phyloP scores from a whole-genome alignment of 495 filamentous ascomycete genomes.

The Xylaria scruposa region DNA sequence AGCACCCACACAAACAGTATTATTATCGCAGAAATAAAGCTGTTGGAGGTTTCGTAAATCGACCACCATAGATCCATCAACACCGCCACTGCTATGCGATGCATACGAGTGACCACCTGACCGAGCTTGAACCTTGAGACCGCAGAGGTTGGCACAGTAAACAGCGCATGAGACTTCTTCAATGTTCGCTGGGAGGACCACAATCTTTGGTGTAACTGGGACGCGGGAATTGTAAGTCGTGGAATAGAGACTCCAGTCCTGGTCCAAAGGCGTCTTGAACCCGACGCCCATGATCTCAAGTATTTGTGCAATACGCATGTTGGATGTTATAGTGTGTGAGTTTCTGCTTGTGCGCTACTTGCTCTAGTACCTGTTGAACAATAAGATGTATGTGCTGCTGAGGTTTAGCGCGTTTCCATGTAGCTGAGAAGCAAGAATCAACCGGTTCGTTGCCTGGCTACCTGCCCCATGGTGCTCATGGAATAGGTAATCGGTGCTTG shows the following conservation, averaged over 20 bases:
- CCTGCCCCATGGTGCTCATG: background rate
- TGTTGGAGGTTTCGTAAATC: conserved; percentile 54
- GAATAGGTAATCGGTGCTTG: background rate
- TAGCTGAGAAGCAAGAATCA: background rate
- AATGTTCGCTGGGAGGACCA: conserved; percentile 59
- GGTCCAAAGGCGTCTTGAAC: conserved; percentile 26
- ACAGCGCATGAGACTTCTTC: conserved; percentile 60
- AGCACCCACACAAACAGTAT: conserved; percentile 59
- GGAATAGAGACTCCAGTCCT: conserved; percentile 41
- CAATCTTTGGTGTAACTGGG: conserved; percentile 59
- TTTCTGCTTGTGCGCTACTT: background rate
- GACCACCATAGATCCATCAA: conserved; percentile 58
- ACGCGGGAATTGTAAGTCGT: conserved; percentile 65
- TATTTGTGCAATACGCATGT: background rate
- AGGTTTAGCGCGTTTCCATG: background rate
- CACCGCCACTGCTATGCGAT: conserved; percentile 58
- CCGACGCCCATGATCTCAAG: conserved; percentile 27
- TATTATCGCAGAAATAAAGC: conserved; percentile 37
- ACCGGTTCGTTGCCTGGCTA: background rate
- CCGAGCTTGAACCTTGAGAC: conserved; percentile 65
- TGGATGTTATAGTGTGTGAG: background rate
- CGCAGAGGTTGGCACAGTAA: conserved; percentile 49
- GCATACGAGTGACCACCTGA: conserved; percentile 77
- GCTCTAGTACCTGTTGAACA: background rate
- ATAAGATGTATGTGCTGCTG: background rate